Percentiles rank a stretch among this genome's conserved stretches.
phyloP scores from a whole-genome alignment of 1,139 yeast genomes.

The Blastobotrys malaysiensis region DNA sequence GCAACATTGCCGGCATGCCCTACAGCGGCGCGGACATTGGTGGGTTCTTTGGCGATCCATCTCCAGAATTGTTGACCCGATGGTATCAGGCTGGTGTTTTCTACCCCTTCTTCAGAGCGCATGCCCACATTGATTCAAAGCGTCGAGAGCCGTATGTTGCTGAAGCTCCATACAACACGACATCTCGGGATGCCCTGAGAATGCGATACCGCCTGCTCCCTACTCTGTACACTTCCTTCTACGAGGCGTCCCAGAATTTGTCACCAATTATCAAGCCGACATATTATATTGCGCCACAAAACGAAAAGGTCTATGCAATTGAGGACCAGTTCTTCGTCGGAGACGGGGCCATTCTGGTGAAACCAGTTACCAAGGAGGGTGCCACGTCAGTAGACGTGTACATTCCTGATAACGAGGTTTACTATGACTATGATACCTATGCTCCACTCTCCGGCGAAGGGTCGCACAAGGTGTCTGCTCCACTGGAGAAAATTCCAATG shows the following conservation, averaged over 20 bases:
- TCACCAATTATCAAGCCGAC: slow-evolving; percentile 72
- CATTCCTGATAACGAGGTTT: slow-evolving; percentile 57
- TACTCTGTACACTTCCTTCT: slow-evolving; percentile 74
- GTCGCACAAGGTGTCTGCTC: slow-evolving; percentile 41
- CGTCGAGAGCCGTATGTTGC: slow-evolving; percentile 91
- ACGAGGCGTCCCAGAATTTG: slow-evolving; percentile 55
- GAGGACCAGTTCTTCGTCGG: slow-evolving; percentile 88
- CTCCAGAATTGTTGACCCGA: slow-evolving; percentile 69
- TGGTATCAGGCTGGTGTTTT: slow-evolving; percentile 97
- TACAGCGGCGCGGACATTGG: slow-evolving; percentile 97
- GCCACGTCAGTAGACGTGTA: slow-evolving; percentile 43
- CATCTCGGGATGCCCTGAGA: slow-evolving; percentile 63
- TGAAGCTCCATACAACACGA: slow-evolving; percentile 65
- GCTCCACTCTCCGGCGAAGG: slow-evolving; percentile 38
- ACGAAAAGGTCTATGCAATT: slow-evolving; percentile 46
- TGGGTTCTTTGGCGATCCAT: slow-evolving; percentile 91
- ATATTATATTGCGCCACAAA: slow-evolving; percentile 58
- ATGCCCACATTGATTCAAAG: slow-evolving; percentile 89
- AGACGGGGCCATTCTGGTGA: slow-evolving; percentile 63
- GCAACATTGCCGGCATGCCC: slow-evolving; percentile 82
- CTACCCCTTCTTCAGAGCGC: slow-evolving; percentile 95
- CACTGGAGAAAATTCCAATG: slow-evolving; percentile 64
- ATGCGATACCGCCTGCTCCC: slow-evolving; percentile 76
- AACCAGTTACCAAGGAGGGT: slow-evolving; percentile 68
- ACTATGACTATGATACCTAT: slow-evolving; percentile 55